phyloP scores from a whole-genome alignment of 257 asterid genomes.

The Mitragyna speciosa region DNA sequence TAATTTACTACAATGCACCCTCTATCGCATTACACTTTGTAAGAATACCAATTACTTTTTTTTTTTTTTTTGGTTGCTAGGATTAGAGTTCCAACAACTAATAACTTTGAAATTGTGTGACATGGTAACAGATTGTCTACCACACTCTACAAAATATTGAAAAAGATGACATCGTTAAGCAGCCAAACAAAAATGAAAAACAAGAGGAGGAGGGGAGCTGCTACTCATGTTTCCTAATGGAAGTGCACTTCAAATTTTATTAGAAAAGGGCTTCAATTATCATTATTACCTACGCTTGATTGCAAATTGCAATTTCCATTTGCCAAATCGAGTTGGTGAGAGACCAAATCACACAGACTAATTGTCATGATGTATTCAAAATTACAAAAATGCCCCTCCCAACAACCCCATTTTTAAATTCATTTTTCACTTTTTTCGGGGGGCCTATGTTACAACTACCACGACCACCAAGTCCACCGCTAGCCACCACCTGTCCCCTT shows the following conservation, averaged over 20 bases:
- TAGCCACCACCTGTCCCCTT: slow-evolving; percentile 5
- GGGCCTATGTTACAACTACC: neutral
- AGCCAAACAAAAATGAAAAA: no score
- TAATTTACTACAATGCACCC: neutral
- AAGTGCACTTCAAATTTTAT: no score
- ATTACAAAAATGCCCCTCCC: slow-evolving; percentile 14
- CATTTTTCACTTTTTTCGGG: neutral
- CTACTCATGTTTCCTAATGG: neutral
- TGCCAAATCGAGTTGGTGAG: neutral
- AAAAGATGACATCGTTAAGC: no score
- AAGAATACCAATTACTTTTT: no score
- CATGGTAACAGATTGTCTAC: neutral
- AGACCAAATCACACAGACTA: neutral
- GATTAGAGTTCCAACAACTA: no score
- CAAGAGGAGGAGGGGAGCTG: neutral
- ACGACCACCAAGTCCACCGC: slow-evolving; percentile 1
- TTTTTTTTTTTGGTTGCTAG: no score
- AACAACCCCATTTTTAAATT: neutral
- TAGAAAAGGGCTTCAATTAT: neutral
- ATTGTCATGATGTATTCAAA: neutral
- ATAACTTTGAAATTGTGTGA: neutral
- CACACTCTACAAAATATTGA: no score
- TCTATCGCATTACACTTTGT: neutral
- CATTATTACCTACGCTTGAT: no score
- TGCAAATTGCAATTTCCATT: neutral